Conservation (phyloP, 1,284 basidiomycete species). For the Thecaphora thlaspeos region DNA sequence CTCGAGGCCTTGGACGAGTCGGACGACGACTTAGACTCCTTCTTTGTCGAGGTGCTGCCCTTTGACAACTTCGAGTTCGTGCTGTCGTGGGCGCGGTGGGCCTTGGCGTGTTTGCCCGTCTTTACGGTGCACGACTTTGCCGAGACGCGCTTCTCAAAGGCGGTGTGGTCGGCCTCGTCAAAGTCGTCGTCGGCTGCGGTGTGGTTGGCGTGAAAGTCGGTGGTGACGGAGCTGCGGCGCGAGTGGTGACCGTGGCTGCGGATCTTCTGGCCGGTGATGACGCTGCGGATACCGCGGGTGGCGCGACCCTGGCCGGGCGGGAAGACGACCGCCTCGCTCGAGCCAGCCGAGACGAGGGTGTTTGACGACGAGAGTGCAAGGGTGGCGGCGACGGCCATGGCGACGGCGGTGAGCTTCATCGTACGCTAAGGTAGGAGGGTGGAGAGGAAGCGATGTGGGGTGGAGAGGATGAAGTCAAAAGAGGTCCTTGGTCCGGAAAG, state of each 20-base stretch:
- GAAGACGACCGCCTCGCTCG: slow-evolving; percentile 15
- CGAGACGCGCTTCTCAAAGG: slow-evolving; percentile 3
- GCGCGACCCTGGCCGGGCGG: slow-evolving; percentile 33
- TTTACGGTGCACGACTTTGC: slow-evolving; percentile 26
- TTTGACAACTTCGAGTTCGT: too few relatives aligned
- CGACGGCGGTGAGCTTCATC: slow-evolving; percentile 40
- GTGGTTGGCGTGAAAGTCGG: slow-evolving; percentile 4
- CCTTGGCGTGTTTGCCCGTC: slow-evolving; percentile 9
- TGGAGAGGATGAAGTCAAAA: too few relatives aligned
- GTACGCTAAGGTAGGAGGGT: too few relatives aligned
- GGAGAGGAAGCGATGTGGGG: too few relatives aligned
- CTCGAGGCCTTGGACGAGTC: background rate
- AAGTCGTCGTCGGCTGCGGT: slow-evolving; percentile 14
- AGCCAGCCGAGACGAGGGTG: background rate
- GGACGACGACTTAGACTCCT: too few relatives aligned
- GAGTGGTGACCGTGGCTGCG: slow-evolving; percentile 35
- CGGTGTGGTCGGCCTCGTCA: slow-evolving; percentile 19
- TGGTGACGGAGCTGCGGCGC: slow-evolving; percentile 8
- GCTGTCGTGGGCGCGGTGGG: slow-evolving; percentile 11
- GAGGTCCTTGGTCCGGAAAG: too few relatives aligned
- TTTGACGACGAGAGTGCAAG: slow-evolving; percentile 2
- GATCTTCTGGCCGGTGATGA: slow-evolving; percentile 43
- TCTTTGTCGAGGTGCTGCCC: background rate
- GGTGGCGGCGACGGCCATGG: slow-evolving; percentile 29
- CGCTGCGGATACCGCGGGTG: slow-evolving; percentile 29